A percentile compares a stretch with the other conserved stretches of the same genome.
Conservation (phyloP, 768 basidiomycete genomes). For the Amanita subjunquillea region DNA sequence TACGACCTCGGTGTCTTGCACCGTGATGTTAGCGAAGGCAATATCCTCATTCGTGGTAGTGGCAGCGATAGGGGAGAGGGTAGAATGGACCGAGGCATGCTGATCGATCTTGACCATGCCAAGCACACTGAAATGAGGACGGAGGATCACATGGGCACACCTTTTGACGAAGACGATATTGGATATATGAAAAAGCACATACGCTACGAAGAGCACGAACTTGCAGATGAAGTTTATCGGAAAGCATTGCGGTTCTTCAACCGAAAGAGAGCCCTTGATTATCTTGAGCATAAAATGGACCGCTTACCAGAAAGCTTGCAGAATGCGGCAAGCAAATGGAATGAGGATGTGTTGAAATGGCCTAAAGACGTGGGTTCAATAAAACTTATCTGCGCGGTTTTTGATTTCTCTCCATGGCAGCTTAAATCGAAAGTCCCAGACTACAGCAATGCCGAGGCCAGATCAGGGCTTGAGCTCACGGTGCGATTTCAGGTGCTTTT, state of each 20-base stretch:
- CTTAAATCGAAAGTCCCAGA: neutral
- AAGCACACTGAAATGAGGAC: neutral
- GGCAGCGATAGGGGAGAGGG: neutral
- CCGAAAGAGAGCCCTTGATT: too few species aligned
- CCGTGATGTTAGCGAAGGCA: neutral
- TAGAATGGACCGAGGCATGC: neutral
- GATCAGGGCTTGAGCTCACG: neutral
- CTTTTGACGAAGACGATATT: neutral
- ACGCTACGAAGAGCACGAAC: too few species aligned
- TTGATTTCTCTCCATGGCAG: neutral
- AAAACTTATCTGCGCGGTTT: neutral
- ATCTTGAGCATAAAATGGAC: too few species aligned
- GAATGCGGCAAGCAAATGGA: neutral
- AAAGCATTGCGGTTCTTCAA: too few species aligned
- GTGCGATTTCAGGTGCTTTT: neutral
- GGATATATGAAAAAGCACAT: neutral
- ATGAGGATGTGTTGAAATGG: neutral
- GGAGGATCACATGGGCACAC: neutral
- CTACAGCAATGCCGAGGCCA: neutral
- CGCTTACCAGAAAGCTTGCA: too few species aligned
- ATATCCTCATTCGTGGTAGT: neutral
- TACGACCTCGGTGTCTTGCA: neutral
- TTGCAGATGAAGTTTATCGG: too few species aligned
- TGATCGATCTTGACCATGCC: neutral
- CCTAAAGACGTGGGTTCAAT: neutral